Conservation (phyloP, 202 grass and related monocot genomes). For the Miscanthus sacchariflorus region DNA sequence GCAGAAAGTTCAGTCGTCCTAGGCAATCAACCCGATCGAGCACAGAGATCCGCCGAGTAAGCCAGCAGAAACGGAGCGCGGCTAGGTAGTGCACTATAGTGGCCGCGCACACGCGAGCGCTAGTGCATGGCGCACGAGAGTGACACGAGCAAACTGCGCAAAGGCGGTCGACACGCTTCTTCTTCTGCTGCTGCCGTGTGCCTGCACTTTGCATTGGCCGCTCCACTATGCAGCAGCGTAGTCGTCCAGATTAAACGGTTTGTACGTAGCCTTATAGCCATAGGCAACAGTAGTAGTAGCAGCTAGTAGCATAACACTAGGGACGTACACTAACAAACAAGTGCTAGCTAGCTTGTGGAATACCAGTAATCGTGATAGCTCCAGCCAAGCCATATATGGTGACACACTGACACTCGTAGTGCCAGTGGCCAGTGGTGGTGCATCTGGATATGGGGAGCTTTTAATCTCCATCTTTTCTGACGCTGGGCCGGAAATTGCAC, state of each 20-base stretch:
- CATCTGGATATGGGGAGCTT: conserved; percentile 45
- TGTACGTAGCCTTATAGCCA: not conserved
- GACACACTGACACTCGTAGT: conserved; percentile 26
- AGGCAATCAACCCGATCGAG: not conserved
- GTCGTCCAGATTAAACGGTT: conserved; percentile 39
- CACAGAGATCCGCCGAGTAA: conserved; percentile 30
- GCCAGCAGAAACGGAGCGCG: not conserved
- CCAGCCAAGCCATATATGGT: conserved; percentile 31
- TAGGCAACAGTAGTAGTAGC: conserved; percentile 13
- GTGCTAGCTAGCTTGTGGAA: conserved; percentile 18
- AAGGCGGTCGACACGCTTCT: not conserved
- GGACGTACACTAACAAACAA: conserved; percentile 3
- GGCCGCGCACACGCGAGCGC: not conserved
- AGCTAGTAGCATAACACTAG: conserved; percentile 17
- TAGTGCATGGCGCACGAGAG: conserved; percentile 63
- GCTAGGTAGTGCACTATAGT: conserved; percentile 33
- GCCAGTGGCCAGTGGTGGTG: conserved; percentile 20
- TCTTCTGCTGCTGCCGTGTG: not conserved
- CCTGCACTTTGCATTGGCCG: conserved; percentile 11
- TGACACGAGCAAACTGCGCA: conserved; percentile 39
- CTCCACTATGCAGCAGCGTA: conserved; percentile 15
- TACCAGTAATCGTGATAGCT: conserved; percentile 44
- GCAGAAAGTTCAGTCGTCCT: conserved; percentile 20
- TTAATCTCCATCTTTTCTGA: not conserved
- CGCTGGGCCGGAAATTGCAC: not conserved